phyloP scores from a whole-genome alignment of 2,329 filamentous ascomycete genomes.

The Scedosporium apiospermum region DNA sequence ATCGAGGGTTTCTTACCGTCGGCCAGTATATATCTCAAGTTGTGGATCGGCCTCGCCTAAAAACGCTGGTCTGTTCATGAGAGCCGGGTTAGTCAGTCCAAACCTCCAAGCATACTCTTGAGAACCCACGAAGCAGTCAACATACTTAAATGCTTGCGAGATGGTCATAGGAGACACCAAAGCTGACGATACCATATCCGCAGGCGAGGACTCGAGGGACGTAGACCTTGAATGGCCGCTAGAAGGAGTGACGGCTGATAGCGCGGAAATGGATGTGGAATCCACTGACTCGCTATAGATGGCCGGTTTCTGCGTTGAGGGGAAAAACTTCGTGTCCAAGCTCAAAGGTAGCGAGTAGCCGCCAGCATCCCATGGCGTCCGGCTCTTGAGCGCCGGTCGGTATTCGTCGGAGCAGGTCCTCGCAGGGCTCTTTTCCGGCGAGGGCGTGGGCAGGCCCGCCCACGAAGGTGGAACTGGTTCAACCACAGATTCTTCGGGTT shows the following conservation, averaged over 20 bases:
- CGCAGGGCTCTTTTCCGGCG: conserved; percentile 2
- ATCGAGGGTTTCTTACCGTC: neutral
- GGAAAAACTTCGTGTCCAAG: conserved; percentile 24
- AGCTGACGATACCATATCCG: conserved; percentile 5
- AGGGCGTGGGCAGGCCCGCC: conserved; percentile 5
- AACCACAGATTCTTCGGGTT: neutral
- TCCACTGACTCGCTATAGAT: conserved; percentile 16
- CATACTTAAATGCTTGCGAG: conserved; percentile 1
- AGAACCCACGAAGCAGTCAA: neutral
- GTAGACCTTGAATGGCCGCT: conserved; percentile 19
- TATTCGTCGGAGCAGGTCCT: neutral
- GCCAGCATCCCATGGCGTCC: conserved; percentile 42
- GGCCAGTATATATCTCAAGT: conserved; percentile 5
- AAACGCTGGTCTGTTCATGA: neutral
- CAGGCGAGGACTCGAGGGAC: conserved; percentile 21
- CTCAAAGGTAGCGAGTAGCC: conserved; percentile 37
- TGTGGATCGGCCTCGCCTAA: conserved; percentile 10
- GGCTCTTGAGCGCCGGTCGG: conserved; percentile 17
- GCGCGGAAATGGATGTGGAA: conserved; percentile 8
- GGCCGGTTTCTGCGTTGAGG: conserved; percentile 13
- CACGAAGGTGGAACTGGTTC: neutral
- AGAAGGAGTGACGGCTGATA: conserved; percentile 1
- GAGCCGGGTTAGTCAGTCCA: neutral
- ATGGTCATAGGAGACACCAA: conserved; percentile 5
- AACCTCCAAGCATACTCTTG: neutral